Base-by-base conservation (phyloP, 441 rosid species). In the Macaranga tanarius region DNA sequence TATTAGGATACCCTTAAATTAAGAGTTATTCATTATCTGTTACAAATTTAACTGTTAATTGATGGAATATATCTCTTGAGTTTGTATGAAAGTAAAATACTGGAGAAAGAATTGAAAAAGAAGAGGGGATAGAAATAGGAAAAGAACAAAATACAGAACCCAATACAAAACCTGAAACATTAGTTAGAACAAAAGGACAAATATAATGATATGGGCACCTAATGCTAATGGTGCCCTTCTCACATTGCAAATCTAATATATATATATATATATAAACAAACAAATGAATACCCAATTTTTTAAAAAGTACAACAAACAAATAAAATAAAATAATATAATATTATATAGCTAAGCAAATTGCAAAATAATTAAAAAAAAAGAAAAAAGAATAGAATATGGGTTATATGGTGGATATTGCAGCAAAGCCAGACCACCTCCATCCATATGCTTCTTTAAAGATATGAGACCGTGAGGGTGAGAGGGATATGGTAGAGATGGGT, bases 331-430 rank as follows among this genome's bases (percentile, higher is more conserved):
- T 7, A 42, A 42, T 42, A 42, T 0, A 7, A 42, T 42, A 1
- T 42, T 20, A 2, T 45, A 5, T 26, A 26, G 8, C 25, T 0
- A 34, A 60, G 40, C 40, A n/a, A 40, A 17, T 19, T 16, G 34
- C 57, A 25, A 20, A 15, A 42, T n/a, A n/a, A n/a, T n/a, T n/a
- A 48, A 65, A 63, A 67, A 25, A 62, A 55, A 65, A 31, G 50
- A 64, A 61, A 74, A 74, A 42, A 45, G 42, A 60, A 68, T 68
- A 79, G 76, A 83, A 81, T 76, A 80, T 79, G 83, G 58, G 59
- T 9, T 20, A 48, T 79, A 85, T 75, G 91, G 88, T 85, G 85
- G 90, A 84, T 77, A 88, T 79, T 80, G 88, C 80, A 79, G 87
- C 85, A 75, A 67, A 81, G 47, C 77, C 84, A 81, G 83, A 81